phyloP scores from a whole-genome alignment of 257 asterid species.

The Sherardia arvensis region DNA sequence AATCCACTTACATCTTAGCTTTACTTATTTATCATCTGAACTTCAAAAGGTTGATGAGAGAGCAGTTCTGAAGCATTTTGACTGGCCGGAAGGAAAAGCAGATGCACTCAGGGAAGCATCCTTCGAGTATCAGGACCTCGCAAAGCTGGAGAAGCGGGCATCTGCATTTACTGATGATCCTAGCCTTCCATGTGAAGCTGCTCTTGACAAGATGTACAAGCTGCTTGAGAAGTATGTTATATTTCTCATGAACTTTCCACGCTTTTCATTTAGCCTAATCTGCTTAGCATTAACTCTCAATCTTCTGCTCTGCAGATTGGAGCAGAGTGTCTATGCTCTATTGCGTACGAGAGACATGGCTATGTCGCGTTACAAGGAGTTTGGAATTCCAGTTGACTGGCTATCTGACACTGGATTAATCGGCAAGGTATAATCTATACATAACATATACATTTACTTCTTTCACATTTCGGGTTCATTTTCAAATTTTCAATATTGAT shows the following conservation, averaged over 20 bases:
- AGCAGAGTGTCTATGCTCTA: conserved; percentile 73
- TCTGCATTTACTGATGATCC: conserved; percentile 70
- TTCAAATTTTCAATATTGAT: conserved; percentile 1
- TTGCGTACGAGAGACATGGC: conserved; percentile 93
- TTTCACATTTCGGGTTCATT: not conserved
- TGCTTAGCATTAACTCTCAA: not conserved
- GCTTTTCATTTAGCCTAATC: not conserved
- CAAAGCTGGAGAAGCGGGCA: conserved; percentile 76
- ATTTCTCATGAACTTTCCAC: not conserved
- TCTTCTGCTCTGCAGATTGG: conserved; percentile 46
- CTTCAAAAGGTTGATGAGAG: conserved; percentile 81
- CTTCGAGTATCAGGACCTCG: conserved; percentile 83
- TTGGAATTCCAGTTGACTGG: conserved; percentile 90
- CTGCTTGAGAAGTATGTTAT: conserved; percentile 88
- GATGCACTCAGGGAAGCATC: conserved; percentile 94
- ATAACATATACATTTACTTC: not conserved
- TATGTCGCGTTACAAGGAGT: conserved; percentile 75
- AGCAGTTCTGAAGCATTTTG: conserved; percentile 91
- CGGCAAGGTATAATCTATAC: conserved; percentile 59
- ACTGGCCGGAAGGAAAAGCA: conserved; percentile 99
- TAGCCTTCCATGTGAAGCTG: conserved; percentile 75
- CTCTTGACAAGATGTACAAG: conserved; percentile 87
- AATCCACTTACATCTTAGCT: not conserved
- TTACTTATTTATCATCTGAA: conserved; percentile 3
- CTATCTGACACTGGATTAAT: conserved; percentile 84